Evolutionary conservation across 768 basidiomycete species (phyloP).

Genomic region (Coprinellus micaceus): DNA sequence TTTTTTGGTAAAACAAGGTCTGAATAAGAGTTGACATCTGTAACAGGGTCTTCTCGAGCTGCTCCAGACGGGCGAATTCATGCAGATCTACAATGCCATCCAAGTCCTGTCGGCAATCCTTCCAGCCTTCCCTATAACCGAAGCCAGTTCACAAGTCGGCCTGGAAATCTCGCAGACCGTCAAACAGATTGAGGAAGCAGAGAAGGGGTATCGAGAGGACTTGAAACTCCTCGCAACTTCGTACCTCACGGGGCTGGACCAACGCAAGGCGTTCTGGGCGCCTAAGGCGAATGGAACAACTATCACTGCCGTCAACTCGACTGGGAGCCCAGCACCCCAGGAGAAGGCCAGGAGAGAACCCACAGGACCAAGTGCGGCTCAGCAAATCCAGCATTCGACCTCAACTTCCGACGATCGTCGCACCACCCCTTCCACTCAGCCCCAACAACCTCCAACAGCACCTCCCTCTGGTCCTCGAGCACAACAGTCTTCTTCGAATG

Average conservation of each 20-base stretch:
- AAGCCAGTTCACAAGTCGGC: conserved; percentile 55
- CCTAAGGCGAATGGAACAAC: conserved; percentile 25
- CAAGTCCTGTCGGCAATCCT: conserved; percentile 89
- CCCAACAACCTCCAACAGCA: conserved; percentile 31
- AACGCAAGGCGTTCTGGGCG: background rate
- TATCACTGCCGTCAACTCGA: conserved; percentile 28
- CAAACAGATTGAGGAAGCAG: conserved; percentile 63
- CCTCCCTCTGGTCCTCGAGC: conserved; percentile 58
- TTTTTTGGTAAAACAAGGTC: background rate
- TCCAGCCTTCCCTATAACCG: conserved; percentile 72
- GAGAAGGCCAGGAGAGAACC: conserved; percentile 29
- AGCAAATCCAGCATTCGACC: conserved; percentile 12
- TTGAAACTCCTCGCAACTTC: conserved; percentile 76
- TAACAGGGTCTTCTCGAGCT: conserved; percentile 72
- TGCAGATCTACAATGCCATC: conserved; percentile 97
- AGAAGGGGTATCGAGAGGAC: conserved; percentile 83
- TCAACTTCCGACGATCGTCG: conserved; percentile 30
- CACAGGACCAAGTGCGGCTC: too few species aligned
- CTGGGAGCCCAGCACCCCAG: conserved; percentile 27
- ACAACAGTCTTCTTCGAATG: conserved; percentile 17
- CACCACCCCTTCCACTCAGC: conserved; percentile 28
- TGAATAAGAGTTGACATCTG: background rate
- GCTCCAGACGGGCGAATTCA: conserved; percentile 86
- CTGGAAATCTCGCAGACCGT: conserved; percentile 55
- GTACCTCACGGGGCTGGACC: conserved; percentile 35